phyloP scores from a whole-genome alignment of 2,329 filamentous ascomycete species.

The Metarhizium humberi region DNA sequence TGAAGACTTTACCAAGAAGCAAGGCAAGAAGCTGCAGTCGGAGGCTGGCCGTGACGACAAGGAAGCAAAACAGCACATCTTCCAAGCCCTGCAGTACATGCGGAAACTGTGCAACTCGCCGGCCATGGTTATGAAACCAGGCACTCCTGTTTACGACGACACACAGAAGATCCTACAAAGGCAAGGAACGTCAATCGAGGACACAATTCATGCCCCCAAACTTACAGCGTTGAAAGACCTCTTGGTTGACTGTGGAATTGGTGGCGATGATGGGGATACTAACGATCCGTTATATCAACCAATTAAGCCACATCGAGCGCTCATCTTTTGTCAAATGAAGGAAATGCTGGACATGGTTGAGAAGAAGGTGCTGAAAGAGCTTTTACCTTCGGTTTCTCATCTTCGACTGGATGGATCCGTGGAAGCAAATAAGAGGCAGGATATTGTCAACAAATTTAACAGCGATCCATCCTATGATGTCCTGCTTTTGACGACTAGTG shows the following conservation, averaged over 20 bases:
- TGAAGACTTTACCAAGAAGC: constrained; percentile 91
- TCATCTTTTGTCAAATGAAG: constrained; percentile 99
- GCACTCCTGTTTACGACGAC: constrained; percentile 80
- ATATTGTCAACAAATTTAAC: constrained; percentile 98
- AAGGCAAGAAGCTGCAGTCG: constrained; percentile 77
- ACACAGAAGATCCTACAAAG: constrained; percentile 72
- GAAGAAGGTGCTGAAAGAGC: constrained; percentile 77
- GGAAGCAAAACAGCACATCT: constrained; percentile 94
- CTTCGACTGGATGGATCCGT: constrained; percentile 90
- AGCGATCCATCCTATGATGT: constrained; percentile 95
- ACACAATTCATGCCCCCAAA: constrained; percentile 85
- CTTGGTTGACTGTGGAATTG: constrained; percentile 97
- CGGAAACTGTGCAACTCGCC: constrained; percentile 98
- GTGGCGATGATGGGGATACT: constrained; percentile 56
- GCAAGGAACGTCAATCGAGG: constrained; percentile 73
- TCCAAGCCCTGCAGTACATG: constrained; percentile 99
- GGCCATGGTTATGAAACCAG: constrained; percentile 90
- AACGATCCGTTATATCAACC: constrained; percentile 61
- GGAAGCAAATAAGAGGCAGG: constrained; percentile 86
- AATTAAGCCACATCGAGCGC: constrained; percentile 89
- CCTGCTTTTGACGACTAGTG: constrained; percentile 84
- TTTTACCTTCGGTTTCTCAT: constrained; percentile 88
- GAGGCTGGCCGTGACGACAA: constrained; percentile 81
- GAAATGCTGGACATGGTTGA: constrained; percentile 99
- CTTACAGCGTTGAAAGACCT: constrained; percentile 82